Base-by-base conservation (phyloP, 345 rosid species). In the Citrus mangshanensis region DNA sequence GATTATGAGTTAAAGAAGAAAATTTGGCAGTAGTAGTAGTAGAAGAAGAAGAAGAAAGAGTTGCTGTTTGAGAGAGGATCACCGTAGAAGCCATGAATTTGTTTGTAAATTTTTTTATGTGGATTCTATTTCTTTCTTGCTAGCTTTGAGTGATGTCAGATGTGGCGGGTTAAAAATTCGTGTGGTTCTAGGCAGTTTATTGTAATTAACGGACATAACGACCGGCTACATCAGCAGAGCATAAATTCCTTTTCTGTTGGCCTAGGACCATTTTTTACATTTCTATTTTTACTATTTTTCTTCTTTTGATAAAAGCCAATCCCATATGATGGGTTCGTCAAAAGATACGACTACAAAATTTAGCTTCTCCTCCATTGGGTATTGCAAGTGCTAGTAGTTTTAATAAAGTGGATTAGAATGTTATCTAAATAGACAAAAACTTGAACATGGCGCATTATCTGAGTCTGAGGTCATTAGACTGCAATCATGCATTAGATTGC, bases 31-130 rank as follows among this genome's bases (percentile, higher is more conserved):
- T 12, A 42, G 49, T 59, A 34, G 81, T 66, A 42, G 77, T 34
- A 55, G 83, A 69, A 42, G 83, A 79, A 9, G 80, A 73, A 25
- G 78, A 62, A 5, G 80, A 74, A 24, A 74, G 61, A 37, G 80
- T 63, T 22, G 56, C 46, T 16, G 70, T 30, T 24, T 46, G 80
- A 49, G 80, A 66, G 54, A 85, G 78, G 46, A 77, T 66, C 62
- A 82, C 70, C 2, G 74, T 35, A 28, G 76, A 82, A 60, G 72
- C 73, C 72, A 76, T 67, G 72, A 37, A 6, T 10, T 10, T 62
- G 27, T 63, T 14, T 24, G 42, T 46, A 25, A 0, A 22, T 2
- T 19, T 51, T 54, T 56, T 34, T 3, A 32, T 7, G 46, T 46
- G 25, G 38, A 59, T 68, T 77, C 22, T 40, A n/a, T 27, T 42